phyloP scores from a whole-genome alignment of 2,329 filamentous ascomycete species.

The Xenosphaeropsis pyriputrescens region DNA sequence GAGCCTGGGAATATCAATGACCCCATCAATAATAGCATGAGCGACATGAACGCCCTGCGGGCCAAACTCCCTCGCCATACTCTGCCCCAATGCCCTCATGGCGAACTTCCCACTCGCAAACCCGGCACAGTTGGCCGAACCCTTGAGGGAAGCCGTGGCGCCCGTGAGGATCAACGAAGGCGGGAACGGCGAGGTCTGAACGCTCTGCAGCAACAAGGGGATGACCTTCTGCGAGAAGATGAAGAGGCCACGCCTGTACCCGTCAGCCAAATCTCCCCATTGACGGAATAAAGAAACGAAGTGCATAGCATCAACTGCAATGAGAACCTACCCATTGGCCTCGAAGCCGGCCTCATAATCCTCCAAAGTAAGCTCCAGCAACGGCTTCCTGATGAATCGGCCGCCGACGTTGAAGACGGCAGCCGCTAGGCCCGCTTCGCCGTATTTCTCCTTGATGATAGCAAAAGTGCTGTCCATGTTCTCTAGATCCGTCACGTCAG shows the following conservation, averaged over 20 bases:
- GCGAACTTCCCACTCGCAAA: constrained; percentile 78
- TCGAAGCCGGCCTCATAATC: constrained; percentile 32
- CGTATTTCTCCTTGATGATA: constrained; percentile 43
- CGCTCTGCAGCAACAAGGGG: constrained; percentile 53
- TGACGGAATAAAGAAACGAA: background rate
- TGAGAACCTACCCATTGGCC: constrained; percentile 30
- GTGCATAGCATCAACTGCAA: background rate
- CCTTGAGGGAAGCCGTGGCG: constrained; percentile 66
- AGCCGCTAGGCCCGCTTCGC: constrained; percentile 38
- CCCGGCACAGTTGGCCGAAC: constrained; percentile 49
- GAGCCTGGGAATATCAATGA: constrained; percentile 67
- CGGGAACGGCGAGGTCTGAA: constrained; percentile 39
- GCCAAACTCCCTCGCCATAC: constrained; percentile 69
- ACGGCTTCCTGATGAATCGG: constrained; percentile 36
- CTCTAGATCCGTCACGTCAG: constrained; percentile 41
- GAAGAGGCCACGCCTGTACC: constrained; percentile 49
- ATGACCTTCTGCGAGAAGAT: constrained; percentile 59
- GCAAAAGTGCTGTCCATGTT: constrained; percentile 44
- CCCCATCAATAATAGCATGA: constrained; percentile 70
- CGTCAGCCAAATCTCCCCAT: background rate
- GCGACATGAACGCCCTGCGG: constrained; percentile 73
- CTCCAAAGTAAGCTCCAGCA: constrained; percentile 36
- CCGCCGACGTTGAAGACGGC: constrained; percentile 57
- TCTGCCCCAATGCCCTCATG: constrained; percentile 57
- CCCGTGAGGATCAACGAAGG: constrained; percentile 78